phyloP scores from a whole-genome alignment of 2,329 filamentous ascomycete species.

The Pezicula neosporulosa region DNA sequence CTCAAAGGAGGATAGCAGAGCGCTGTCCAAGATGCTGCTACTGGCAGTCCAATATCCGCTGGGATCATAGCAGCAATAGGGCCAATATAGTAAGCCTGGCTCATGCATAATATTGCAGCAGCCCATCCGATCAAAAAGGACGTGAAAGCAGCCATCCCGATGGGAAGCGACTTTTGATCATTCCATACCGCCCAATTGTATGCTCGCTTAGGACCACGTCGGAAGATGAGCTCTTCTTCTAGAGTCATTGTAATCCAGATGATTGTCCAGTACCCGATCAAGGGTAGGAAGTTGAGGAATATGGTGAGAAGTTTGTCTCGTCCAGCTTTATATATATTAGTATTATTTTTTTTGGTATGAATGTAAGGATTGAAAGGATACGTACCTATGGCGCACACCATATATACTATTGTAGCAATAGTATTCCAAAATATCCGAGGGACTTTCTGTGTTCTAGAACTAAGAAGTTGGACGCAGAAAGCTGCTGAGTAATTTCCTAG shows the following conservation, averaged over 20 bases:
- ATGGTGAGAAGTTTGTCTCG: background rate
- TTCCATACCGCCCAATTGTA: constrained; percentile 61
- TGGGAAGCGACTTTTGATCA: constrained; percentile 50
- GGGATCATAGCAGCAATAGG: constrained; percentile 41
- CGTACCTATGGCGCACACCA: background rate
- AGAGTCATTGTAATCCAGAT: constrained; percentile 32
- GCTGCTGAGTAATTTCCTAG: background rate
- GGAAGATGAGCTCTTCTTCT: constrained; percentile 64
- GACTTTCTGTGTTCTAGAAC: background rate
- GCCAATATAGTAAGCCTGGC: constrained; percentile 65
- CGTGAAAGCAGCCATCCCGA: constrained; percentile 55
- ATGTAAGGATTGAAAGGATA: background rate
- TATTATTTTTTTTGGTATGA: background rate
- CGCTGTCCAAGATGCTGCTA: background rate
- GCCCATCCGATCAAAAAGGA: constrained; percentile 62
- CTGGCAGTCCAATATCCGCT: background rate
- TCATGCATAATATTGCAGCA: constrained; percentile 61
- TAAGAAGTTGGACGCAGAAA: background rate
- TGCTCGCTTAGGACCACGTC: constrained; percentile 30
- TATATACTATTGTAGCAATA: background rate
- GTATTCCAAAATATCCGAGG: background rate
- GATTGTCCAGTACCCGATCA: background rate
- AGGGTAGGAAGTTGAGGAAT: background rate
- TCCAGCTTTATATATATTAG: background rate
- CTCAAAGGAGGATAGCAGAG: background rate